A percentile compares a stretch with the other conserved stretches of the same genome.
Evolutionary conservation across 1,284 basidiomycete species (phyloP).

Genomic region (Calocybe gambosa): DNA sequence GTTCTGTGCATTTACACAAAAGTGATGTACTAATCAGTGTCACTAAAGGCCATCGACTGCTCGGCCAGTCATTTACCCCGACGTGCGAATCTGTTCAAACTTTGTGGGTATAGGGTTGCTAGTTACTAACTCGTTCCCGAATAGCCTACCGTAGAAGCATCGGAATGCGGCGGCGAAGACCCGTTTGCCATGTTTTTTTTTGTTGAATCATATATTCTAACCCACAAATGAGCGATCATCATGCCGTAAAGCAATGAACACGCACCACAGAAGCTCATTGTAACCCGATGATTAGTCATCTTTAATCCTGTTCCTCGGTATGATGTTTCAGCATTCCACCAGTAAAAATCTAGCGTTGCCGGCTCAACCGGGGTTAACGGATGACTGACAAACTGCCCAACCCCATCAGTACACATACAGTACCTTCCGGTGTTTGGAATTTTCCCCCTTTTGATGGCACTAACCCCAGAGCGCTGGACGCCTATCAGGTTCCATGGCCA

Average conservation of each 20-base stretch:
- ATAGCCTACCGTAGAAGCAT: background rate
- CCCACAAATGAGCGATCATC: background rate
- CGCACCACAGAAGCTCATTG: background rate
- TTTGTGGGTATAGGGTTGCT: too few species aligned
- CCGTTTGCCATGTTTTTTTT: background rate
- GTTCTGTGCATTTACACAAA: too few species aligned
- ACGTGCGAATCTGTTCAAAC: too few species aligned
- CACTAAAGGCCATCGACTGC: too few species aligned
- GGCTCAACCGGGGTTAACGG: constrained; percentile 10
- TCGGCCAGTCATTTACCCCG: too few species aligned
- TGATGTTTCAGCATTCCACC: constrained; percentile 15
- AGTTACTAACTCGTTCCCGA: too few species aligned
- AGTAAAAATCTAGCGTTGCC: constrained; percentile 11
- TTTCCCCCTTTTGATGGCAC: constrained; percentile 11
- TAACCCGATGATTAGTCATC: constrained; percentile 13
- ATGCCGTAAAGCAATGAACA: background rate
- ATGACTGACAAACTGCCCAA: constrained; percentile 4
- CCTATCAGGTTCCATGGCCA: constrained; percentile 10
- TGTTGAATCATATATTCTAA: background rate
- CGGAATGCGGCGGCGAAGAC: background rate
- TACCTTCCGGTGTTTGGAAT: constrained; percentile 13
- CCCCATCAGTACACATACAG: constrained; percentile 12
- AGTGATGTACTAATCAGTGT: too few species aligned
- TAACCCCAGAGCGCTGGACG: constrained; percentile 5
- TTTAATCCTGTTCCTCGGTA: constrained; percentile 8